A percentile compares a stretch with the other conserved stretches of the same genome.
Conservation (phyloP, 768 basidiomycete genomes). For the Tephrocybe rancida region DNA sequence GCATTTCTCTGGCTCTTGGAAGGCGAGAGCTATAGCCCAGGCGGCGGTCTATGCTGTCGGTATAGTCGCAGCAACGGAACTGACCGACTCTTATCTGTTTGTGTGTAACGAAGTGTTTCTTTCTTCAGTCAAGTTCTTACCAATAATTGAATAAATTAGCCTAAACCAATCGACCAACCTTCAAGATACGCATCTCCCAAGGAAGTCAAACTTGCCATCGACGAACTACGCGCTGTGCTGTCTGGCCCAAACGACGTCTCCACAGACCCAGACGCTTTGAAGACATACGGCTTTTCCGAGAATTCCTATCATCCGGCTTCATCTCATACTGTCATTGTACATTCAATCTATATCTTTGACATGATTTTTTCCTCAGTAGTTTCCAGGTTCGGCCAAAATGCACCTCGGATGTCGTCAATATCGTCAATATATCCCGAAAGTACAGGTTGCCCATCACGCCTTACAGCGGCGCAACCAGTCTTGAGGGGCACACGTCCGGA, state of each 20-base stretch:
- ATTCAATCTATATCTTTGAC: slow-evolving; percentile 10
- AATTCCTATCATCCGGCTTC: slow-evolving; percentile 68
- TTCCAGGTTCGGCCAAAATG: slow-evolving; percentile 56
- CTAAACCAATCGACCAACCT: slow-evolving; percentile 8
- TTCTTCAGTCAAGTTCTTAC: not conserved
- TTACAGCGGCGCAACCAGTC: slow-evolving; percentile 83
- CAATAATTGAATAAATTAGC: too few relatives aligned
- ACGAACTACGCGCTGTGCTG: slow-evolving; percentile 49
- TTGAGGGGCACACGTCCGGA: slow-evolving; percentile 86
- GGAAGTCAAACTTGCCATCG: slow-evolving; percentile 53
- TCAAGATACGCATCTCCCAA: slow-evolving; percentile 45
- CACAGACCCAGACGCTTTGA: slow-evolving; percentile 52
- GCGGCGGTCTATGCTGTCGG: slow-evolving; percentile 36
- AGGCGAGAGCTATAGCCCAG: slow-evolving; percentile 35
- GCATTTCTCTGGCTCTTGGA: slow-evolving; percentile 33
- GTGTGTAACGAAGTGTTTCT: slow-evolving; percentile 19
- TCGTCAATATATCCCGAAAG: slow-evolving; percentile 76
- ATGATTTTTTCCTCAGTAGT: slow-evolving; percentile 12
- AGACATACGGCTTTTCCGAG: slow-evolving; percentile 65
- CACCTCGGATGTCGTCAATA: slow-evolving; percentile 82
- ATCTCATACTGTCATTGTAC: slow-evolving; percentile 54
- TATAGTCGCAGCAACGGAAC: slow-evolving; percentile 31
- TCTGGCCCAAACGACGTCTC: slow-evolving; percentile 48
- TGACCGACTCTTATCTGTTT: slow-evolving; percentile 27
- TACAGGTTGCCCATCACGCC: slow-evolving; percentile 78